Base-by-base conservation (phyloP, 257 asterid species). In the Cinchona pubescens region DNA sequence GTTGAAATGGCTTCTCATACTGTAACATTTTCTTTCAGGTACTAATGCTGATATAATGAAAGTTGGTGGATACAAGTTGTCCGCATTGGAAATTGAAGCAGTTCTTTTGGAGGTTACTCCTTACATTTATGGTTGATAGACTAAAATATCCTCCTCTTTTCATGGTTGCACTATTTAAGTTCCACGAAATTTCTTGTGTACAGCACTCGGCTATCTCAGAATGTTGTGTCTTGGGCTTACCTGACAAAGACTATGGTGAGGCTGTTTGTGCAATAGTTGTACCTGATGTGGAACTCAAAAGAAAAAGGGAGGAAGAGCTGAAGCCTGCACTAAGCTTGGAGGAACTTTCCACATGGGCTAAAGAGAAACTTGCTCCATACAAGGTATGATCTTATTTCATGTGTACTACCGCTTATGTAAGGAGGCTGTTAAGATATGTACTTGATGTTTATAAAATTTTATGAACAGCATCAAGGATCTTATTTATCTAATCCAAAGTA, bases 21-120 rank as follows among this genome's bases (percentile, higher is more conserved):
- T 14, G 18, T 70, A 11, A 66, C 55, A 14, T 70, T 29, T n/a
- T 82, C 64, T 83, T 79, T 74, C 87, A 94, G 99, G 99, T 79
- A 92, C 95, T 45, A 92, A 88, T 87, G 99, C 99, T 71, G 99
- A 94, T 83, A 94, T 94, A 78, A 90, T 94, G 96, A 94, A 94
- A 87, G 96, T 89, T 65, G 99, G 99, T 35, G 99, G 99, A 53
- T 94, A 87, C 66, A 94, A 94, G 82, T 85, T 94, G 79, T 94
- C 99, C 49, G 99, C 99, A 3, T 88, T 94, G 75, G 99, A 94
- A 86, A 94, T 94, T 72, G 99, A 94, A 84, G 97, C 97, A 37
- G 90, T 92, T 79, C 96, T 94, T 59, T 79, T 94, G 53, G 97
- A 92, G 98, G 98, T 92, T 60, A 80, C 79, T 77, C 65, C 83